Base-by-base conservation (phyloP, 1,284 basidiomycete species). In the Mrakiaceae sp. region DNA sequence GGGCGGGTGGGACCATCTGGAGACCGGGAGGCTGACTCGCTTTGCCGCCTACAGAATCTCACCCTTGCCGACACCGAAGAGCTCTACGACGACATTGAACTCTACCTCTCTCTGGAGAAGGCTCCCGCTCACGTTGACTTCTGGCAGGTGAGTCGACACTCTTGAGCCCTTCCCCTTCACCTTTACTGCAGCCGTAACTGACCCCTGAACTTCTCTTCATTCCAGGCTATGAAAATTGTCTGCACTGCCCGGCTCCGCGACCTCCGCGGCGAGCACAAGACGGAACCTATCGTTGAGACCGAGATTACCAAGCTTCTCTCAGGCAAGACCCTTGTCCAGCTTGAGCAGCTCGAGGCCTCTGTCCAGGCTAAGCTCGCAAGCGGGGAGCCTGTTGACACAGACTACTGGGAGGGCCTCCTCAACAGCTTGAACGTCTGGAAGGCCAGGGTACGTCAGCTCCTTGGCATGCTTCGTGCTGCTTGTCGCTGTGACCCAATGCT, bases 401-500 rank as follows among this genome's bases (percentile, higher is more conserved):
- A 99, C 74, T 99, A 98, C 74, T 99, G 96, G 96, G 95, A 98
- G 76, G 81, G 85, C 50, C 78, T 98, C 5, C 76, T 98, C 66
- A 89, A 90, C 75, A 93, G 90, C 73, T 78, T 98, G 52, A 80
- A 96, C n/a, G 94, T 98, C 1, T 96, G 91, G 87, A 97, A 97
- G 76, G 89, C 96, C n/a, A 96, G 96, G 79, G 90, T 90, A 70
- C 52, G 76, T 69, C 5, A 58, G 49, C n/a, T 27, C 27, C 27
- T 27, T 27, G 27, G 27, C 1, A 27, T 27, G 27, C 27, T 27
- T 27, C 27, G 27, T 27, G 27, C 27, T 27, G 27, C 27, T 27
- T 27, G 27, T 27, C 27, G 27, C 27, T 27, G 27, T 27, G 27
- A 27, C 27, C 27, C 27, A 27, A 27, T 27, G 2, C 27, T 27